phyloP scores from a whole-genome alignment of 805 yeast species.

The Kazachstania taianensis region DNA sequence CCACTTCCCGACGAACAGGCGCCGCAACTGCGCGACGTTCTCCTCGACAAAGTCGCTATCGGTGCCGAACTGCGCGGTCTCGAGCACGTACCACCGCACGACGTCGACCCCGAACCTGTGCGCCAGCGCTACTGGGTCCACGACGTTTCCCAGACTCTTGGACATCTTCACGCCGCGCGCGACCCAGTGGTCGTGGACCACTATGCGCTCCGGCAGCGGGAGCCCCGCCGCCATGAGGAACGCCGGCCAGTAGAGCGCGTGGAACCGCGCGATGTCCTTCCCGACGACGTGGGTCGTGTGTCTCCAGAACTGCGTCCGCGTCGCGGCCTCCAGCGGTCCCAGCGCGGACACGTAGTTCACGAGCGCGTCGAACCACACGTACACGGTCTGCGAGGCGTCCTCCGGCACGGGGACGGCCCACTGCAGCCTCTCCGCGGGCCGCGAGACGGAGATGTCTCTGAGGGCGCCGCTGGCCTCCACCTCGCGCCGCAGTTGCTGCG shows the following conservation, averaged over 20 bases:
- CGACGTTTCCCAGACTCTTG: conserved; percentile 85
- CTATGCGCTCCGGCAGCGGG: conserved; percentile 57
- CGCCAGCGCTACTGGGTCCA: conserved; percentile 69
- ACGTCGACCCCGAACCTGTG: conserved; percentile 61
- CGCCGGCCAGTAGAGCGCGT: conserved; percentile 90
- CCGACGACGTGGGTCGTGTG: conserved; percentile 74
- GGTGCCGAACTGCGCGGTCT: conserved; percentile 59
- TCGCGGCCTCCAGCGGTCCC: conserved; percentile 40
- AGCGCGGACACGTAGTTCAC: conserved; percentile 71
- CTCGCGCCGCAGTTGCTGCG: conserved; percentile 46
- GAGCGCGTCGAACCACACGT: conserved; percentile 96
- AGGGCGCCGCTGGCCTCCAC: conserved; percentile 37
- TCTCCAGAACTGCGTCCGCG: conserved; percentile 13
- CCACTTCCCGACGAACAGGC: conserved; percentile 67
- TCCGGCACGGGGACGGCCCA: conserved; percentile 92
- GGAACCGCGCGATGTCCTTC: conserved; percentile 83
- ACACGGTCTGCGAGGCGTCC: conserved; percentile 67
- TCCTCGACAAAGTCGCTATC: conserved; percentile 74
- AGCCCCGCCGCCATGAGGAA: conserved; percentile 75
- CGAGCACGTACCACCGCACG: conserved; percentile 64
- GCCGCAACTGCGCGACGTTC: conserved; percentile 42
- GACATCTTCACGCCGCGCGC: conserved; percentile 89
- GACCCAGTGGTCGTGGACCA: conserved; percentile 94
- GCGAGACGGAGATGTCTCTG: conserved; percentile 71
- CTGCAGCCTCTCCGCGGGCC: conserved; percentile 64